Evolutionary conservation across 2,329 filamentous ascomycete genomes (phyloP).

Genomic region (Xylariaceae sp.): DNA sequence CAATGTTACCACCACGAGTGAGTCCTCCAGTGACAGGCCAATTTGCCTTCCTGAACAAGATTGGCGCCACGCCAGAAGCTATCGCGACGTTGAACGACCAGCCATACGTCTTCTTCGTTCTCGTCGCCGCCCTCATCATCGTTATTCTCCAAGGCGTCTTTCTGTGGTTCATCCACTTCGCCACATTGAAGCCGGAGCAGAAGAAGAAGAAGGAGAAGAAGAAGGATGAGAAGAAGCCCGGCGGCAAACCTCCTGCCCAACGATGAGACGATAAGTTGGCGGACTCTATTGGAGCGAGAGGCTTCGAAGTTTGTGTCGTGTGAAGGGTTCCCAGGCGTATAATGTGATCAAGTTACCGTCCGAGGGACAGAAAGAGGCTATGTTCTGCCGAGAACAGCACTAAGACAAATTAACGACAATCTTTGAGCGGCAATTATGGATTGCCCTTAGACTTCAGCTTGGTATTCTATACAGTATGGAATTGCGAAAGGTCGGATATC

Average conservation of each 20-base stretch:
- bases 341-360: too few relatives aligned
- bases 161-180: slow-evolving; percentile 56
- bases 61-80: slow-evolving; percentile 56
- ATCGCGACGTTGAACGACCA: slow-evolving; percentile 60
- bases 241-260: slow-evolving; percentile 26
- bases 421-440: too few relatives aligned
- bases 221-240: slow-evolving; percentile 35
- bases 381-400: too few relatives aligned
- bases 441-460: too few relatives aligned
- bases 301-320: too few relatives aligned
- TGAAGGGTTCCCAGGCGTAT: too few relatives aligned
- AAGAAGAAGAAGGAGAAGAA: slow-evolving; percentile 49
- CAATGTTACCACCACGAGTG: slow-evolving; percentile 7
- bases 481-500: too few relatives aligned
- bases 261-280: slow-evolving; percentile 14
- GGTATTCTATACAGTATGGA: too few relatives aligned
- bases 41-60: slow-evolving; percentile 53
- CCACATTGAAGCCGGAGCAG: slow-evolving; percentile 59
- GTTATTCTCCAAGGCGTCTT: slow-evolving; percentile 44
- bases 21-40: slow-evolving; percentile 39
- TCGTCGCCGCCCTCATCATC: slow-evolving; percentile 50
- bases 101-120: slow-evolving; percentile 54
- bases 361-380: too few relatives aligned
- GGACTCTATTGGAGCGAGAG: not conserved
- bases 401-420: too few relatives aligned